Percentiles rank a stretch among this genome's conserved stretches.
Conservation (phyloP, 441 rosid species). For the Gossypium davidsonii region DNA sequence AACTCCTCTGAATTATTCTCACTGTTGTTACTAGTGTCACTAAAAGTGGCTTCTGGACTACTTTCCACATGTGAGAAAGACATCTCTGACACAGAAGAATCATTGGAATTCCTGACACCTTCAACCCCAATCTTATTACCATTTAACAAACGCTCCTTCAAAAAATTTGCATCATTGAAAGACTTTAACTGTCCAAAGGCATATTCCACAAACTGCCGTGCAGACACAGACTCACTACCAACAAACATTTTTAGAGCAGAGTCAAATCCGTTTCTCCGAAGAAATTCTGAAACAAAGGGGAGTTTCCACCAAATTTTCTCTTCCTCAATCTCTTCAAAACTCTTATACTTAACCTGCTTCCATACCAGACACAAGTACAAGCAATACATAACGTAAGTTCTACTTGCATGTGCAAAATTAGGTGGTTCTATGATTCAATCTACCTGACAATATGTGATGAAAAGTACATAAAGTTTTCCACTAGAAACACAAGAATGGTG, state of each 20-base stretch:
- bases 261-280: slow-evolving; percentile 57
- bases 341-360: slow-evolving; percentile 71
- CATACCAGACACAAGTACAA: slow-evolving; percentile 14
- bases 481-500: not conserved
- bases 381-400: not conserved
- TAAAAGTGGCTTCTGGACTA: slow-evolving; percentile 24
- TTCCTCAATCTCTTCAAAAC: slow-evolving; percentile 67
- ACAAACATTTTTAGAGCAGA: slow-evolving; percentile 49
- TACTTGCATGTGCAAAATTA: not conserved
- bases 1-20: slow-evolving; percentile 20
- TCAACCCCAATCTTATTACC: slow-evolving; percentile 20
- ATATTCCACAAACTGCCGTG: slow-evolving; percentile 80
- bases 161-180: slow-evolving; percentile 45
- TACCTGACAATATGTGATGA: not conserved
- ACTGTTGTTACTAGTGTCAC: slow-evolving; percentile 18
- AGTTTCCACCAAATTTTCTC: slow-evolving; percentile 79
- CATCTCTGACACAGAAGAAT: slow-evolving; percentile 23
- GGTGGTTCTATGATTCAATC: not conserved
- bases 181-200: slow-evolving; percentile 83
- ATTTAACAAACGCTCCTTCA: slow-evolving; percentile 32
- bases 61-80: slow-evolving; percentile 29
- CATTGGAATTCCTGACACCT: slow-evolving; percentile 20
- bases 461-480: not conserved
- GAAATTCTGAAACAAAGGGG: slow-evolving; percentile 64
- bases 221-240: slow-evolving; percentile 70